These are phyloP conservation scores for Populus trichocarpa DNA, from an alignment of 441 rosid genomes.

Conservation along the genomic window DNA sequence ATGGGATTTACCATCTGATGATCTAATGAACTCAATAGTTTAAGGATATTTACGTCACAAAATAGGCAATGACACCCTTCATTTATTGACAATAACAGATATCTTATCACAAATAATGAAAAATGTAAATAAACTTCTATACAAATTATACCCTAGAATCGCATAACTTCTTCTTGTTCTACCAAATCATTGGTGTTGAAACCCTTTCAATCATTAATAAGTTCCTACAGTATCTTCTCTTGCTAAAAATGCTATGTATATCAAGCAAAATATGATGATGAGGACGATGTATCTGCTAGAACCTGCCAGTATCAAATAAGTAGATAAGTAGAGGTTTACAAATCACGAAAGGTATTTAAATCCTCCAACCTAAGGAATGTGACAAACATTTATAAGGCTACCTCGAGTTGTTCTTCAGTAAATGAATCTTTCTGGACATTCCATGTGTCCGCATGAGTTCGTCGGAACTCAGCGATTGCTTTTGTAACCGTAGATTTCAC, in stretches of 20 bases:
- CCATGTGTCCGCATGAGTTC: conserved; percentile 99
- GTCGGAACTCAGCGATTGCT: conserved; percentile 96
- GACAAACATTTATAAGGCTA: conserved; percentile 20
- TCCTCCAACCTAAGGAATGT: not conserved
- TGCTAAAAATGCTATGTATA: conserved; percentile 7
- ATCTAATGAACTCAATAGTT: conserved; percentile 46
- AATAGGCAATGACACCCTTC: conserved; percentile 13
- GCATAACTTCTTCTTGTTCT: conserved; percentile 16
- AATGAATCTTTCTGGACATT: conserved; percentile 86
- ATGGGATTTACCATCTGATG: conserved; percentile 63
- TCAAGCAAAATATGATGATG: conserved; percentile 97
- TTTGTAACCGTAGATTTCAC: conserved; percentile 92
- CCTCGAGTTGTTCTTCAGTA: conserved; percentile 99
- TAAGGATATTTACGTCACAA: conserved; percentile 12
- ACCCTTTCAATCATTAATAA: conserved; percentile 16
- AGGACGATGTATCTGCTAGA: conserved; percentile 93
- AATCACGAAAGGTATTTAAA: not conserved
- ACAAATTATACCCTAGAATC: conserved; percentile 4
- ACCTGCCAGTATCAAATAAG: conserved; percentile 62
- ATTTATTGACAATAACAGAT: conserved; percentile 25
- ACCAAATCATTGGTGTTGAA: not conserved
- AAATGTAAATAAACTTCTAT: conserved; percentile 32
- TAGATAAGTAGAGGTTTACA: conserved; percentile 3
- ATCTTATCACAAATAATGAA: conserved; percentile 8
- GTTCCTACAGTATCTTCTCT: conserved; percentile 12